A percentile compares a stretch with the other conserved stretches of the same genome.
phyloP scores from a whole-genome alignment of 2,329 filamentous ascomycete genomes.

The Thelonectria discophora region DNA sequence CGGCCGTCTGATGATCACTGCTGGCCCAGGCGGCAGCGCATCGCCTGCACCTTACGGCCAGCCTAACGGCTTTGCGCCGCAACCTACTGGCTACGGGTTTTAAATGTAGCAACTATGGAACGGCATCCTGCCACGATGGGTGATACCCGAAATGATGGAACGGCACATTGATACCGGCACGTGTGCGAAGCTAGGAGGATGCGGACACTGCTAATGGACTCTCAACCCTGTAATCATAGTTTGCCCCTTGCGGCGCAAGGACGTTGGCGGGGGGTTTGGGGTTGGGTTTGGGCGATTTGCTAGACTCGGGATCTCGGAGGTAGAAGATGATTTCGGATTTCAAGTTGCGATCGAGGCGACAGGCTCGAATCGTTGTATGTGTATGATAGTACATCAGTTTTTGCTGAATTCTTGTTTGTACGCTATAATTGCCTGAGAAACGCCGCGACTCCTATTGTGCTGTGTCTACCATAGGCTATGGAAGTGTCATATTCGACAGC shows the following conservation, averaged over 20 bases:
- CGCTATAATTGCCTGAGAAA: slow-evolving; percentile 7
- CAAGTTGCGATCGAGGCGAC: slow-evolving; percentile 31
- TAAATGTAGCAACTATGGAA: slow-evolving; percentile 51
- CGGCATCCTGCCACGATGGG: slow-evolving; percentile 21
- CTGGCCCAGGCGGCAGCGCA: slow-evolving; percentile 72
- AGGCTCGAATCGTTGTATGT: slow-evolving; percentile 38
- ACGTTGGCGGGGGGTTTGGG: slow-evolving; percentile 29
- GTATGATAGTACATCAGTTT: slow-evolving; percentile 48
- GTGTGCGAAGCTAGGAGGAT: slow-evolving; percentile 25
- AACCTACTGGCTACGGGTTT: slow-evolving; percentile 81
- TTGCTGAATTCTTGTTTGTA: slow-evolving; percentile 26
- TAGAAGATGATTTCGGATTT: slow-evolving; percentile 41
- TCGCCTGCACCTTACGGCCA: slow-evolving; percentile 76
- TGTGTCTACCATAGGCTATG: too few relatives aligned
- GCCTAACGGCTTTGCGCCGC: slow-evolving; percentile 87
- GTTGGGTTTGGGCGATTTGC: slow-evolving; percentile 35
- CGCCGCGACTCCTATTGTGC: slow-evolving; percentile 23
- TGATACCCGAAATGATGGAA: slow-evolving; percentile 17
- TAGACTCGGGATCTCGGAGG: slow-evolving; percentile 37
- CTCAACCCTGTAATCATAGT: slow-evolving; percentile 44
- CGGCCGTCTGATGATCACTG: slow-evolving; percentile 92
- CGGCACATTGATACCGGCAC: slow-evolving; percentile 11
- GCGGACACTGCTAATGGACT: slow-evolving; percentile 38
- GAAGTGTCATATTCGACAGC: too few relatives aligned
- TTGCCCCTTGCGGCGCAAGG: slow-evolving; percentile 33